Conservation (phyloP, 164 flowering plant species). For the Annona squamosa region DNA sequence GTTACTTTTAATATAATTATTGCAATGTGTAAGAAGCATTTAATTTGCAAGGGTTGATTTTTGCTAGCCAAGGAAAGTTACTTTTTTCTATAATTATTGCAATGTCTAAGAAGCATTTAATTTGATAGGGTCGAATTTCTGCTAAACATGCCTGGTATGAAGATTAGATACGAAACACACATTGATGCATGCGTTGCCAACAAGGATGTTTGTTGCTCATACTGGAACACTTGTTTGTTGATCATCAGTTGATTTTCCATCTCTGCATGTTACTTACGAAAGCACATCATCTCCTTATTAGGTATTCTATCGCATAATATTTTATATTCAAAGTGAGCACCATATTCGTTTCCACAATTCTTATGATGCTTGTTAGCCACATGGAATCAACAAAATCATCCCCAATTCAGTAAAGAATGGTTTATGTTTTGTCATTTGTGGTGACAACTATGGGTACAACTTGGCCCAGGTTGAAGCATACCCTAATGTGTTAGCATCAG, state of each 20-base stretch:
- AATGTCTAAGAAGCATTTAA: background rate
- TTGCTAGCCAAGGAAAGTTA: too few species aligned
- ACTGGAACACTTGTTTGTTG: background rate
- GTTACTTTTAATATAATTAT: too few species aligned
- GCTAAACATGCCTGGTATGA: background rate
- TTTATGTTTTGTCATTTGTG: too few species aligned
- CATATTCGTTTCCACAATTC: too few species aligned
- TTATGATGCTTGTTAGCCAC: too few species aligned
- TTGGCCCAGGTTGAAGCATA: too few species aligned
- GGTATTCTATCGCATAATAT: too few species aligned
- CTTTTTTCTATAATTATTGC: background rate
- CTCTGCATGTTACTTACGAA: background rate
- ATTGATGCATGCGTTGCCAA: background rate
- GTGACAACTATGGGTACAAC: too few species aligned
- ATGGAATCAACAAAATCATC: too few species aligned
- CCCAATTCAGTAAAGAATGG: too few species aligned
- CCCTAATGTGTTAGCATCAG: too few species aligned
- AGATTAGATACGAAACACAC: background rate
- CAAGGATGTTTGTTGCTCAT: background rate
- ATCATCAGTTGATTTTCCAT: background rate
- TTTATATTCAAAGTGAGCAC: too few species aligned
- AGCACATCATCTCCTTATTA: background rate
- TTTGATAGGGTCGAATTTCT: background rate
- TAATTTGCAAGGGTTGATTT: background rate
- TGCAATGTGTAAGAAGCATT: background rate